Base-by-base conservation (phyloP, 2,329 filamentous ascomycete genomes). In the Pseudogymnoascus sp. region DNA sequence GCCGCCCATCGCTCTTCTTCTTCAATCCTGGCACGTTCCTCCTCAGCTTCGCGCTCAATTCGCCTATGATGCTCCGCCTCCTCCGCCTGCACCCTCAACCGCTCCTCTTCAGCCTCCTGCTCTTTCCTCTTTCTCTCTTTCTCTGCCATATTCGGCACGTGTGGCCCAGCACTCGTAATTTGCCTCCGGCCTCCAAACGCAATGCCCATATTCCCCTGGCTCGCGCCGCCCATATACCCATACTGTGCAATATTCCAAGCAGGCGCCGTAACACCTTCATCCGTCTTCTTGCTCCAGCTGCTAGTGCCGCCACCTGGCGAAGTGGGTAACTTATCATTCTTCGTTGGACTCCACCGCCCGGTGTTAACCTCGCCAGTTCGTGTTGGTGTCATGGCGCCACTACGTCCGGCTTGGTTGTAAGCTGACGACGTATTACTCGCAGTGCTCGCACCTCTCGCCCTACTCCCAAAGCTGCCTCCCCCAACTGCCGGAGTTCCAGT, bases 231-330 rank as follows among this genome's bases (percentile, higher is more conserved):
- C 89, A 97, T 94, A 75, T 97, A 99, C 6, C 94, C 92, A 72
- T 99, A 99, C 73, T 99, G 94, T 63, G 92, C 89, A 69, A 97
- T 97, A 73, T 97, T 99, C 94, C 94, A 99, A 1, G 94, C 94
- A 0, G 94, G 94, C 26, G 87, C 82, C 1, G 92, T 97, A 49
- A 81, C 82, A 14, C 84, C 84, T 74, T 97, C 90, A 68, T 97
- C 91, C 62, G 84, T 83, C 74, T 83, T 90, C 73, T 86, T 95
- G 75, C 90, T 96, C 94, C 94, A 97, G 75, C 86, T 95, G 72
- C 90, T 96, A 65, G 93, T 84, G 1, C 79, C 75, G 11, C 33
- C 38, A 31, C 76, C 72, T 39, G 83, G 80, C 60, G 85, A 81
- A 63, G 78, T 74, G 12, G 80, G 74, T 31, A 81, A 80, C 33